Evolutionary conservation across 1,139 yeast species (phyloP), one percentile per base, ranked within the genome.

Genomic region (Suhomyces chickasaworum): DNA sequence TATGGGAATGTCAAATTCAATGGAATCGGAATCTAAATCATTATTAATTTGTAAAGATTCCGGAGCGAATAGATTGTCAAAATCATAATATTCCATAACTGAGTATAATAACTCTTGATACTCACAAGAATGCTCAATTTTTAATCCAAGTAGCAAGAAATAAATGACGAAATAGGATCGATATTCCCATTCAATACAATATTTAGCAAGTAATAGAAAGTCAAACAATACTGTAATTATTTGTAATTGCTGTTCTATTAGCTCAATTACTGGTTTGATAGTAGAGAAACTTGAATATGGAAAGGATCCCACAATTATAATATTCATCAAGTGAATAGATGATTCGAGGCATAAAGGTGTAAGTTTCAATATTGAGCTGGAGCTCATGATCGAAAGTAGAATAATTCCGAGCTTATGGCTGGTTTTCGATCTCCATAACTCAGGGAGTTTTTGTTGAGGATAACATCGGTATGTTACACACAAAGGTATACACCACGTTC

Each of bases 341-440:
- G 84, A 75, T 53, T 78, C 78, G 4, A 74, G 60, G n/a, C 67
- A 61, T 51, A 75, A 75, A 1, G 83, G 77, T 12, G 71, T 40
- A 16, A 78, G 50, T 52, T 79, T 79, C 36, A 69, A 40, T 10
- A 65, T 9, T 66, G 66, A 31, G 54, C 58, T 44, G 3, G 49
- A 33, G 3, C 60, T 52, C 3, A 51, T 38, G 9, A 61, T 50
- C 66, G 73, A 68, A 15, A 72, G 61, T 20, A 63, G 52, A 1
- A 73, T 63, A 52, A 65, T 67, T 0, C 69, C 70, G 36, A 79
- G 61, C 3, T 16, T 12, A 5, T 3, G 12, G 2, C 21, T 31
- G 20, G 10, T 31, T 16, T 31, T 21, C 5, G 34, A 31, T 18
- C 7, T 12, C 34, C 34, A 31, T 23, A 23, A 23, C 3, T 7